These are phyloP conservation scores for Kodamaea alishanica DNA, from an alignment of 1,139 yeast genomes.

Conservation along the genomic window DNA sequence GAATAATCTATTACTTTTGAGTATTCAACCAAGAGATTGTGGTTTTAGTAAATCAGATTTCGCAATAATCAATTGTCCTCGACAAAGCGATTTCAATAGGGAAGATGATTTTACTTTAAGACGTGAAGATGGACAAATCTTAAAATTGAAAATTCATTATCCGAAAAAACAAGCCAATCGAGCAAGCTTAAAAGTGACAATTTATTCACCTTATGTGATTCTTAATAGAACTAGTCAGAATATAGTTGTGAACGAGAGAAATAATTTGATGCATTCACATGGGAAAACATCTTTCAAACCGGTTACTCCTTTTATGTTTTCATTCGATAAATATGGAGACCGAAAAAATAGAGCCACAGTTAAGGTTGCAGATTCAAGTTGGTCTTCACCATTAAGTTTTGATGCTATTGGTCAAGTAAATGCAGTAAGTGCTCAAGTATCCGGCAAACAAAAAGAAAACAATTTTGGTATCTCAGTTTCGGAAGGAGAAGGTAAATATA, in stretches of 20 bases:
- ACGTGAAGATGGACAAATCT: constrained; percentile 61
- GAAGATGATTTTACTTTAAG: constrained; percentile 51
- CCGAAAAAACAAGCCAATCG: constrained; percentile 40
- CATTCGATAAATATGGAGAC: constrained; percentile 61
- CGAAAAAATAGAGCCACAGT: constrained; percentile 68
- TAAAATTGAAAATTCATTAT: constrained; percentile 66
- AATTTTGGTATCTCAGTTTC: constrained; percentile 70
- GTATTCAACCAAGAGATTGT: constrained; percentile 64
- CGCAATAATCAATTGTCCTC: constrained; percentile 69
- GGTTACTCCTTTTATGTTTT: constrained; percentile 72
- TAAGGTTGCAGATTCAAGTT: constrained; percentile 64
- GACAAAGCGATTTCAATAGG: constrained; percentile 49
- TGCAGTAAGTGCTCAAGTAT: constrained; percentile 59
- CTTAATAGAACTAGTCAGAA: constrained; percentile 77
- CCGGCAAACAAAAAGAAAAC: constrained; percentile 60
- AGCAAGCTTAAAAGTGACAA: constrained; percentile 59
- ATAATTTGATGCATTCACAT: constrained; percentile 46
- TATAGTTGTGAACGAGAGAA: constrained; percentile 54
- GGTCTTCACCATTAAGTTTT: constrained; percentile 76
- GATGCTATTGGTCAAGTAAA: constrained; percentile 86
- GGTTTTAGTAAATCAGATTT: constrained; percentile 73
- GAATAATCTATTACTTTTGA: constrained; percentile 63
- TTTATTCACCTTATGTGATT: constrained; percentile 80
- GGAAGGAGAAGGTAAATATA: constrained; percentile 88
- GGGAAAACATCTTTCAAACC: constrained; percentile 24